Evolutionary conservation across 148 eudicot species (phyloP).

Genomic region (Heliamphora exappendiculata): DNA sequence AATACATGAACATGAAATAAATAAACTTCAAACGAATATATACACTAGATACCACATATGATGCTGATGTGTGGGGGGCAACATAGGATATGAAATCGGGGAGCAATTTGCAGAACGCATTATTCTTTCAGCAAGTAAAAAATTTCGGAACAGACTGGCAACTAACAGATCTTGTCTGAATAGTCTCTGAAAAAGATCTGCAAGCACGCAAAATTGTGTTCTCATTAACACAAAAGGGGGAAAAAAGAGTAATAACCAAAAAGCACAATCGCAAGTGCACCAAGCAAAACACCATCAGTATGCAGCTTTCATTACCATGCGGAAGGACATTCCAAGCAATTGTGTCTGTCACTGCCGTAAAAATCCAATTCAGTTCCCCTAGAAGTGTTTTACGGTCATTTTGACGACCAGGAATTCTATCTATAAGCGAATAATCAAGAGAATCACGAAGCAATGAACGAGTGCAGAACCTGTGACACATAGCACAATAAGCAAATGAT

Average conservation of each 20-base stretch:
- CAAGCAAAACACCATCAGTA: background rate
- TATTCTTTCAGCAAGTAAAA: constrained; percentile 95
- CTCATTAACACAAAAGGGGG: background rate
- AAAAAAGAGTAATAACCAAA: background rate
- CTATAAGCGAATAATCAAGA: constrained; percentile 75
- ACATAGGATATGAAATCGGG: constrained; percentile 81
- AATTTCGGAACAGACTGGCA: constrained; percentile 92
- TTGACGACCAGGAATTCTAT: constrained; percentile 90
- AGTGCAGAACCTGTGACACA: constrained; percentile 73
- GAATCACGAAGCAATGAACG: constrained; percentile 87
- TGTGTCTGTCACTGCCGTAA: constrained; percentile 92
- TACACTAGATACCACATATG: constrained; percentile 77
- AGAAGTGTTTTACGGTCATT: constrained; percentile 94
- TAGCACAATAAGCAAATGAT: background rate
- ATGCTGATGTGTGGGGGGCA: constrained; percentile 97
- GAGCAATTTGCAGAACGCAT: constrained; percentile 99
- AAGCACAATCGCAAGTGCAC: background rate
- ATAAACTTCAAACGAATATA: constrained; percentile 1
- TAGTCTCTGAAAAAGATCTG: constrained; percentile 91
- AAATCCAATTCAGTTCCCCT: constrained; percentile 98
- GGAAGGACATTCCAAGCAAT: constrained; percentile 99
- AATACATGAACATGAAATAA: constrained; percentile 2
- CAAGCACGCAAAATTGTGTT: constrained; percentile 14
- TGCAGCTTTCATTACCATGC: constrained; percentile 44
- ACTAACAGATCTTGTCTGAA: constrained; percentile 96